Conservation (phyloP, 805 yeast genomes). For the Kodamaea neixiangensis region DNA sequence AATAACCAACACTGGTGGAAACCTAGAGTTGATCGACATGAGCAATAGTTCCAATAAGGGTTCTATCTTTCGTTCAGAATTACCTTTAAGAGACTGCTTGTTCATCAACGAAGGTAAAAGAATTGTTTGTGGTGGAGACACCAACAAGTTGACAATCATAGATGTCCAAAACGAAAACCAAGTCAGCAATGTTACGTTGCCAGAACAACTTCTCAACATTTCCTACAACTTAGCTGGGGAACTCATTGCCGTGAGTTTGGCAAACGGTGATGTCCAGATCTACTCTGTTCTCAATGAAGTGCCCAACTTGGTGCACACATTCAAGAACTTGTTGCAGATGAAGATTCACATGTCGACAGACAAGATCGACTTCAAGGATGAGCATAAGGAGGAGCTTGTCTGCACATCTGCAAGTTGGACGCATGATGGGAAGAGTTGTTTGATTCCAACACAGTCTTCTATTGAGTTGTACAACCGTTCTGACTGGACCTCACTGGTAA, state of each 20-base stretch:
- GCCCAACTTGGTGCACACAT: constrained; percentile 52
- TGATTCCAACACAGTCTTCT: constrained; percentile 58
- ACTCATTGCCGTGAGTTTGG: constrained; percentile 55
- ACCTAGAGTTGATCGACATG: constrained; percentile 43
- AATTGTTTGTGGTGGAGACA: constrained; percentile 67
- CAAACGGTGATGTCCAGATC: constrained; percentile 59
- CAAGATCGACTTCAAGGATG: constrained; percentile 40
- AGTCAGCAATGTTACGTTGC: constrained; percentile 34
- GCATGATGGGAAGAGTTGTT: constrained; percentile 65
- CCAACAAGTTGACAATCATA: constrained; percentile 53
- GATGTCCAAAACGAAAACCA: constrained; percentile 36
- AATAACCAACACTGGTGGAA: constrained; percentile 46
- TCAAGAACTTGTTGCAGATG: constrained; percentile 42
- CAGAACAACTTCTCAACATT: constrained; percentile 58
- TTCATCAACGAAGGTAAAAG: constrained; percentile 64
- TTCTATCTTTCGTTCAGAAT: constrained; percentile 44
- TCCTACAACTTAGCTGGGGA: constrained; percentile 61
- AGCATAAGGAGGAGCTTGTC: constrained; percentile 45
- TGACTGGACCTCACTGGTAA: constrained; percentile 28
- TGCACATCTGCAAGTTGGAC: constrained; percentile 69
- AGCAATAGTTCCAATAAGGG: constrained; percentile 29
- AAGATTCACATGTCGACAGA: constrained; percentile 36
- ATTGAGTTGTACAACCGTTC: constrained; percentile 48
- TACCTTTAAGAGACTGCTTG: constrained; percentile 52
- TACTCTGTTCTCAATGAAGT: constrained; percentile 56